These are phyloP conservation scores for Cubamyces lactineus DNA, from an alignment of 768 basidiomycete genomes.

Conservation along the genomic window DNA sequence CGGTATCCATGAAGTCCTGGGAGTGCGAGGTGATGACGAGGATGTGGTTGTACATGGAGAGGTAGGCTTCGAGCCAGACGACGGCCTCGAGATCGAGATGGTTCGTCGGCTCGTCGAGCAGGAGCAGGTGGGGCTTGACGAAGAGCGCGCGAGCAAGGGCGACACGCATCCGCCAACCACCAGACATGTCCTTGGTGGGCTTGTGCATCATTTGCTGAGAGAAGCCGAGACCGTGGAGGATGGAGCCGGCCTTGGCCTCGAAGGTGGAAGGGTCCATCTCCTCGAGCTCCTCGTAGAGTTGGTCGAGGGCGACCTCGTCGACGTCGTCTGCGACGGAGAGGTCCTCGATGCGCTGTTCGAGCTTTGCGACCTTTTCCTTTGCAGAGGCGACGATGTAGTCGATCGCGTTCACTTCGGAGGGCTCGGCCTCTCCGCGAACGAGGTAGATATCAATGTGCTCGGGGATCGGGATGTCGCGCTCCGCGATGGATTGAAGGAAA, in stretches of 20 bases:
- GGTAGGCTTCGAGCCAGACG: constrained; percentile 98
- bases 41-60: constrained; percentile 98
- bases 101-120: constrained; percentile 93
- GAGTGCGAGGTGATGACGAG: constrained; percentile 97
- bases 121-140: constrained; percentile 91
- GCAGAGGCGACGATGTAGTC: constrained; percentile 97
- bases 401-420: constrained; percentile 92
- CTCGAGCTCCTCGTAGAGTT: constrained; percentile 94
- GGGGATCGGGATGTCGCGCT: constrained; percentile 94
- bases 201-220: constrained; percentile 89
- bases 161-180: constrained; percentile 99
- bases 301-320: constrained; percentile 86
- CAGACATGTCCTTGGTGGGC: constrained; percentile 98
- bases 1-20: constrained; percentile 98
- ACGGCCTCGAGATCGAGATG: constrained; percentile 97
- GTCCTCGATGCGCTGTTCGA: constrained; percentile 94
- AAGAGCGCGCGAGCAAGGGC: constrained; percentile 95
- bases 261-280: constrained; percentile 96
- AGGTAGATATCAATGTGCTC: constrained; percentile 97
- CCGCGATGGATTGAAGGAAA: constrained; percentile 92
- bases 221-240: constrained; percentile 98
- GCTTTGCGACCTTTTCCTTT: constrained; percentile 86
- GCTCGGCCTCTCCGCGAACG: constrained; percentile 94
- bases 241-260: constrained; percentile 93
- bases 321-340: constrained; percentile 87